Percentiles rank a stretch among this genome's conserved stretches.
Conservation (phyloP, 495 filamentous ascomycete genomes). For the Penicillium flavigenum region DNA sequence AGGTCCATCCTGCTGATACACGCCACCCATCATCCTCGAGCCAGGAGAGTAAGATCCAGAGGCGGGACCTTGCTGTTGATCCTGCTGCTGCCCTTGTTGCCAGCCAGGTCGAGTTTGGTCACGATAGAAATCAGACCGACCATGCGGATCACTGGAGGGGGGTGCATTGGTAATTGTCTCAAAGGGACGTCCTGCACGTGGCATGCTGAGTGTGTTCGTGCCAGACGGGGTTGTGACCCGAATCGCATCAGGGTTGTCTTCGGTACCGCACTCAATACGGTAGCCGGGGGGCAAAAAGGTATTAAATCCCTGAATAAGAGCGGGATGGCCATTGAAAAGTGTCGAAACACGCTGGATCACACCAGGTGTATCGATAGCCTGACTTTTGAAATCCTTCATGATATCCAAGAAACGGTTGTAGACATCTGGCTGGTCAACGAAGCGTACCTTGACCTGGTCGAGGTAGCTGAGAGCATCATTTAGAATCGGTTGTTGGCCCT, state of each 20-base stretch:
- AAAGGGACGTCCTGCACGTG: conserved; percentile 50
- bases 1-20: conserved; percentile 43
- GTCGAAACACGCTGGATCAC: conserved; percentile 96
- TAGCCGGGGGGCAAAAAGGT: conserved; percentile 98
- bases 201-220: conserved; percentile 61
- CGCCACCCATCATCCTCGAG: conserved; percentile 42
- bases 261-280: conserved; percentile 90
- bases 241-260: conserved; percentile 91
- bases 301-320: conserved; percentile 97
- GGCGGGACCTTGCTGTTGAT: conserved; percentile 48
- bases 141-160: conserved; percentile 35
- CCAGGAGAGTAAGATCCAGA: conserved; percentile 48
- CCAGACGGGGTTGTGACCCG: conserved; percentile 96
- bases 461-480: conserved; percentile 98
- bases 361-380: conserved; percentile 96
- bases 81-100: conserved; percentile 49
- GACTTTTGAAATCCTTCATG: conserved; percentile 99
- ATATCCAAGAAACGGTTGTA: conserved; percentile 98
- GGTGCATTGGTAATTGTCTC: conserved; percentile 41
- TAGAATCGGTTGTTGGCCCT: conserved; percentile 93
- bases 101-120: conserved; percentile 50
- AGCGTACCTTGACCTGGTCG: conserved; percentile 98
- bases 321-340: conserved; percentile 95
- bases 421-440: conserved; percentile 93
- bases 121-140: conserved; percentile 43